These are phyloP conservation scores for Penicillium sp. DNA, from an alignment of 2,329 filamentous ascomycete species.

Conservation along the genomic window DNA sequence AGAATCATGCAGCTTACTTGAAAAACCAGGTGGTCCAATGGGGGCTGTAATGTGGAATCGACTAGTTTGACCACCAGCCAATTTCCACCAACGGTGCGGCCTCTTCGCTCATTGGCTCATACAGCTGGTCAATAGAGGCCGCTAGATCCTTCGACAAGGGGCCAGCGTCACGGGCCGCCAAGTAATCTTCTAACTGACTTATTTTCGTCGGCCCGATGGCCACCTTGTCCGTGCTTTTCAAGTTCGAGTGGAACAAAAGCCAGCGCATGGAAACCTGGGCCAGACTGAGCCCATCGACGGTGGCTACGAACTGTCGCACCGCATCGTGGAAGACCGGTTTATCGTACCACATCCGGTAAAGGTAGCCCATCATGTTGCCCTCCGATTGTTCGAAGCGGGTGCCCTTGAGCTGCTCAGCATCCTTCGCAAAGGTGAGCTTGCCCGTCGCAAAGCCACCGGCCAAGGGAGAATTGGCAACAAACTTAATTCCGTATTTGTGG, in stretches of 20 bases:
- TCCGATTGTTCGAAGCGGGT: not conserved
- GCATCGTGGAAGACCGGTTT: not conserved
- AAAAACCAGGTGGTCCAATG: too few relatives aligned
- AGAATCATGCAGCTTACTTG: too few relatives aligned
- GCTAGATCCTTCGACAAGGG: not conserved
- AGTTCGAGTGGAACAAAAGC: not conserved
- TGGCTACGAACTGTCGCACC: not conserved
- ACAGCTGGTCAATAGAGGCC: not conserved
- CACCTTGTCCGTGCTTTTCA: not conserved
- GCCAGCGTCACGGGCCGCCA: not conserved
- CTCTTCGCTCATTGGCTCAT: not conserved
- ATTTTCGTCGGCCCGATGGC: not conserved
- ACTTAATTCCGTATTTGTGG: conserved; percentile 25
- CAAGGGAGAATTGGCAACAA: not conserved
- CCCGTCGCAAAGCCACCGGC: not conserved
- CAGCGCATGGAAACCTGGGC: not conserved
- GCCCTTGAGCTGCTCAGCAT: not conserved
- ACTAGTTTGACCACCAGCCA: not conserved
- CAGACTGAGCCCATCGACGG: not conserved
- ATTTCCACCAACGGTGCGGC: not conserved
- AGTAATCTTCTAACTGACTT: not conserved
- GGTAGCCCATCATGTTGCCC: not conserved
- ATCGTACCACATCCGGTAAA: not conserved
- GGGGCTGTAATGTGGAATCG: too few relatives aligned
- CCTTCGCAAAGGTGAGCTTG: not conserved